Evolutionary conservation across 108 stramenopile species (phyloP).

Genomic region (Nannochloropsis gaditana): DNA sequence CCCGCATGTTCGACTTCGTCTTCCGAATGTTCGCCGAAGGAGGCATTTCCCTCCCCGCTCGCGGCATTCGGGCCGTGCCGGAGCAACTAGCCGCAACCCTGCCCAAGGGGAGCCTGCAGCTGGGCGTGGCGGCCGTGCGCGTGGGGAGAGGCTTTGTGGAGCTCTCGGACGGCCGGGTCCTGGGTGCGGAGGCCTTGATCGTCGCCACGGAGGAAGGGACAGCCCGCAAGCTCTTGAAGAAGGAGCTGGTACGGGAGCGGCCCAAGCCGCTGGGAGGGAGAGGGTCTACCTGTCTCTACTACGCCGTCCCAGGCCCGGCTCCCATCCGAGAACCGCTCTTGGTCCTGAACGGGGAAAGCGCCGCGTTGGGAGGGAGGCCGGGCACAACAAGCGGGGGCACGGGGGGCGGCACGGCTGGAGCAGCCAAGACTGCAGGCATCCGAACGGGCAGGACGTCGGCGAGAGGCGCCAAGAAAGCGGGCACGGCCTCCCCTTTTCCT

Average conservation of each 20-base stretch:
- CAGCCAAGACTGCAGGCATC: not conserved
- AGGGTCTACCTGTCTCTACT: not conserved
- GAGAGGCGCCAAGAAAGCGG: not conserved
- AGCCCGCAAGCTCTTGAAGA: not conserved
- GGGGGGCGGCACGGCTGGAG: not conserved
- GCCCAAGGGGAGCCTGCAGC: conserved; percentile 33
- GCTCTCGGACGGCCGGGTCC: not conserved
- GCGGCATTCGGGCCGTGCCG: conserved; percentile 49
- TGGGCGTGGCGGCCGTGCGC: not conserved
- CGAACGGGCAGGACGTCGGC: not conserved
- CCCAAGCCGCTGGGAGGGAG: not conserved
- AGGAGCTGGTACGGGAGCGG: not conserved
- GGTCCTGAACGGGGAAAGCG: conserved; percentile 49
- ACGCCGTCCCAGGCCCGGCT: not conserved
- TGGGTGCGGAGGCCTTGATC: not conserved
- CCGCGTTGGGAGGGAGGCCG: not conserved
- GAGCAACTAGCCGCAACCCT: conserved; percentile 39
- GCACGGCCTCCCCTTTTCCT: not conserved
- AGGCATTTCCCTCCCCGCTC: conserved; percentile 35
- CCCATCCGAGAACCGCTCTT: conserved; percentile 35
- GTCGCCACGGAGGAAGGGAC: conserved; percentile 21
- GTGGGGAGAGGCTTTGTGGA: not conserved
- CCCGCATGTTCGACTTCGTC: conserved; percentile 49
- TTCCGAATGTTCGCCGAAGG: conserved; percentile 40
- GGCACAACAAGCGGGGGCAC: not conserved